Base-by-base conservation (phyloP, 108 stramenopile species). In the Nitzschia sp. region DNA sequence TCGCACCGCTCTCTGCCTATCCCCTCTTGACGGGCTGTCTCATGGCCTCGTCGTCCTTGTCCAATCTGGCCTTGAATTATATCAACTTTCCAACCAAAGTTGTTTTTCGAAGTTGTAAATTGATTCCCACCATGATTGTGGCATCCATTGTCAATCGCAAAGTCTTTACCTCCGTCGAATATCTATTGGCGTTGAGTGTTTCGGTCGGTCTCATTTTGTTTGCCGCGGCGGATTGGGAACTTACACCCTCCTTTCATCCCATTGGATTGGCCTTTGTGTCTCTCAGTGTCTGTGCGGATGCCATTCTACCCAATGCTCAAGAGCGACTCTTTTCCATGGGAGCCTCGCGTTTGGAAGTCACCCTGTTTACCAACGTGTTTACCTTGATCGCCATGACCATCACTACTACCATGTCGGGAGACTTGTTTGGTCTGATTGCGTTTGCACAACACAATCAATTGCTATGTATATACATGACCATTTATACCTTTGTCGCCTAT, bases 41-140 rank as follows among this genome's bases (percentile, higher is more conserved):
- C 22, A 55, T 95, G 76, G 65, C 83, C 64, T 92, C 91, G 15
- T 95, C 94, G n/a, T 83, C 90, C 37, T 82, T 96, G 24, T 92
- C 94, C 15, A 96, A 95, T 71, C 66, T 90, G 42, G 79, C 90
- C 10, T 78, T 98, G 66, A 95, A 96, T 60, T 98, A 91, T 78
- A 98, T 98, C 70, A 97, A 98, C 61, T 98, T 95, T 72, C 95
- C 97, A 19, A 97, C 97, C 37, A 97, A 96, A 73, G 66, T 67
- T 0, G 66, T 67, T 17, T 67, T 67, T 41, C 66, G 66, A 3
- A 56, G 54, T 19, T 67, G 66, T 40, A 67, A 67, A 38, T 29
- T 67, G 40, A 67, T 67, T 25, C 66, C 66, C 6, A 67, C 66
- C n/a, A 98, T 98, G 96, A 57, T 90, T 24, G 76, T 98, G 41